phyloP scores from a whole-genome alignment of 1,139 yeast genomes.

The Scheffersomyces lignicola region DNA sequence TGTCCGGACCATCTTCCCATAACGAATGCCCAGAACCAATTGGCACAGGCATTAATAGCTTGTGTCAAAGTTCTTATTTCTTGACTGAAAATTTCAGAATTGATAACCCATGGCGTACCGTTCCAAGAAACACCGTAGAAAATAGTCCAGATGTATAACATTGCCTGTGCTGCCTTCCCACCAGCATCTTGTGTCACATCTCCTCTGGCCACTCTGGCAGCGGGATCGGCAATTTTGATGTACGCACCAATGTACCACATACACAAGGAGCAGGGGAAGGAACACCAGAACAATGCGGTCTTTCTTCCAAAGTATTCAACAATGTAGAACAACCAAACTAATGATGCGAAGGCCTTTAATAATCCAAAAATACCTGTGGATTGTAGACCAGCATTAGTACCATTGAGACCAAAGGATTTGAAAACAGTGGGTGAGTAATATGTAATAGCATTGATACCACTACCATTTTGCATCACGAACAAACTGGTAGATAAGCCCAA shows the following conservation, averaged over 20 bases:
- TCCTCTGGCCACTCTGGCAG: constrained; percentile 25
- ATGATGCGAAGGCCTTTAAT: constrained; percentile 44
- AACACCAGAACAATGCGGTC: constrained; percentile 39
- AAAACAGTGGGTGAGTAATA: constrained; percentile 35
- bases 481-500: constrained; percentile 27
- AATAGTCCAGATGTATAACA: constrained; percentile 49
- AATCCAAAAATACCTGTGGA: constrained; percentile 63
- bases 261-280: constrained; percentile 47
- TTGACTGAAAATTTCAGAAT: constrained; percentile 46
- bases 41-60: constrained; percentile 45
- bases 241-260: constrained; percentile 54
- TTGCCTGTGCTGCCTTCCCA: constrained; percentile 49
- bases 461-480: constrained; percentile 35
- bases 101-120: constrained; percentile 52
- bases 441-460: constrained; percentile 35
- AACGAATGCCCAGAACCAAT: constrained; percentile 53
- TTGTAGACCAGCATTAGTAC: constrained; percentile 43
- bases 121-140: constrained; percentile 45
- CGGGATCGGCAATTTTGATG: constrained; percentile 41
- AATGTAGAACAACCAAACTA: constrained; percentile 44
- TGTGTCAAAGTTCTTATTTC: constrained; percentile 43
- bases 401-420: constrained; percentile 30
- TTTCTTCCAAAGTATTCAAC: constrained; percentile 52
- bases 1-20: constrained; percentile 47
- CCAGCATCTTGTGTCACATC: constrained; percentile 27